phyloP scores from a whole-genome alignment of 306 rosid genomes.

The Casuarina equisetifolia region DNA sequence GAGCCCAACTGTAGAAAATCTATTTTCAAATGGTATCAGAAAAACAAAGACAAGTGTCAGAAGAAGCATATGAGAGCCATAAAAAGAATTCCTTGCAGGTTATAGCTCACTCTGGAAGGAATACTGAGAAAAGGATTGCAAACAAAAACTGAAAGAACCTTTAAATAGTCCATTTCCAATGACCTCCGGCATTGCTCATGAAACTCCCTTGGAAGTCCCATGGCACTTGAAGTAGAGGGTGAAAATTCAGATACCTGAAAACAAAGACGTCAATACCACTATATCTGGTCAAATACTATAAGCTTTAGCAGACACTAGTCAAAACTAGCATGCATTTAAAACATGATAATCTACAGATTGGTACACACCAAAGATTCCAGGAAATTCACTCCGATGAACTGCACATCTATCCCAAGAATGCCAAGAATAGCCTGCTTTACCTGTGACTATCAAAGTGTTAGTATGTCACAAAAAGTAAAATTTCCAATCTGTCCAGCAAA shows the following conservation, averaged over 20 bases:
- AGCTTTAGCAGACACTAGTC: conserved; percentile 22
- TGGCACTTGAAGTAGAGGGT: conserved; percentile 88
- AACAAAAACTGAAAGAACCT: conserved; percentile 55
- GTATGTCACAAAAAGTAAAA: conserved; percentile 1
- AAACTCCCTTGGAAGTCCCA: conserved; percentile 97
- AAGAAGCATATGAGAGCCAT: conserved; percentile 10
- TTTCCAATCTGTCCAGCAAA: background rate
- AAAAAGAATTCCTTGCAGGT: conserved; percentile 16
- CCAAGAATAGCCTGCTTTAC: conserved; percentile 84
- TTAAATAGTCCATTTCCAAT: conserved; percentile 68
- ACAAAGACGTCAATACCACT: conserved; percentile 19
- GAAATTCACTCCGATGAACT: conserved; percentile 77
- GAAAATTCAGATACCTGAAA: conserved; percentile 91
- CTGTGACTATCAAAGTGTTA: conserved; percentile 51
- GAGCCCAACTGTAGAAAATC: conserved; percentile 85
- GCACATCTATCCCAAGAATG: conserved; percentile 75
- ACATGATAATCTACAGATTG: conserved; percentile 17
- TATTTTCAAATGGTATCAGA: conserved; percentile 24
- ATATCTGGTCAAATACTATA: conserved; percentile 26
- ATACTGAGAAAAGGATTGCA: conserved; percentile 9
- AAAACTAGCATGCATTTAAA: conserved; percentile 13
- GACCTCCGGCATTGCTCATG: conserved; percentile 93
- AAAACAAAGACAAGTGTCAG: conserved; percentile 1
- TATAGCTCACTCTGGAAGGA: conserved; percentile 15
- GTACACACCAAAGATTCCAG: conserved; percentile 76